Percentiles rank a stretch among this genome's conserved stretches.
Evolutionary conservation across 768 basidiomycete species (phyloP).

Genomic region (Russula virescens): DNA sequence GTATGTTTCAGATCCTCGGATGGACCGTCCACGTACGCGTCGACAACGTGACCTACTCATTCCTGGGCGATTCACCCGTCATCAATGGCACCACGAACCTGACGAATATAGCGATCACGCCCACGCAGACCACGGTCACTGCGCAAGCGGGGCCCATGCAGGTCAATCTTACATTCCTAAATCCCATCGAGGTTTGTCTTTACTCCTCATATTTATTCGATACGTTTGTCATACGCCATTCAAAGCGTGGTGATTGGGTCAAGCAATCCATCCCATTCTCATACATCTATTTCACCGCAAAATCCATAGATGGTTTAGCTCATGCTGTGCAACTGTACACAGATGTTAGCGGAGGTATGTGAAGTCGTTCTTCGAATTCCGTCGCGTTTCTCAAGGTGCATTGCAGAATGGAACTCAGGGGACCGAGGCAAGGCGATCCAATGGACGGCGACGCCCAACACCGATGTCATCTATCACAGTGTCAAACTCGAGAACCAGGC

Average conservation of each 20-base stretch:
- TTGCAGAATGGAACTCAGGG: constrained; percentile 27
- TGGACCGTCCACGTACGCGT: constrained; percentile 16
- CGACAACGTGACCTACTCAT: constrained; percentile 21
- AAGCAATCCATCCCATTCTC: constrained; percentile 39
- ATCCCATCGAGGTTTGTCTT: constrained; percentile 35
- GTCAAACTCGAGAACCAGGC: constrained; percentile 3
- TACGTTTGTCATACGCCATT: neutral
- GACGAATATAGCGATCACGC: constrained; percentile 30
- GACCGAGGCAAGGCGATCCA: constrained; percentile 6
- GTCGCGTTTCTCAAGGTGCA: neutral
- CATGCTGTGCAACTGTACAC: constrained; percentile 37
- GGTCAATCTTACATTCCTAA: constrained; percentile 35
- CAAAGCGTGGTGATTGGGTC: constrained; percentile 34
- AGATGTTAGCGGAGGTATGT: constrained; percentile 36
- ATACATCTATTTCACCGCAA: constrained; percentile 32
- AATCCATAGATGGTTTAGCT: constrained; percentile 30
- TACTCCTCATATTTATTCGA: neutral
- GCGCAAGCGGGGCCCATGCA: constrained; percentile 34
- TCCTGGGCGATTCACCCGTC: constrained; percentile 12
- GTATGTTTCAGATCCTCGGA: constrained; percentile 8
- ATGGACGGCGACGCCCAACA: constrained; percentile 5
- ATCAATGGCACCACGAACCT: constrained; percentile 21
- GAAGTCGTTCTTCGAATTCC: neutral
- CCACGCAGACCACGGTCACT: constrained; percentile 33
- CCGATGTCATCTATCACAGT: constrained; percentile 19